Percentiles rank a stretch among this genome's conserved stretches.
These are phyloP conservation scores for Galerina marginata DNA, from an alignment of 768 basidiomycete species.

Conservation along the genomic window DNA sequence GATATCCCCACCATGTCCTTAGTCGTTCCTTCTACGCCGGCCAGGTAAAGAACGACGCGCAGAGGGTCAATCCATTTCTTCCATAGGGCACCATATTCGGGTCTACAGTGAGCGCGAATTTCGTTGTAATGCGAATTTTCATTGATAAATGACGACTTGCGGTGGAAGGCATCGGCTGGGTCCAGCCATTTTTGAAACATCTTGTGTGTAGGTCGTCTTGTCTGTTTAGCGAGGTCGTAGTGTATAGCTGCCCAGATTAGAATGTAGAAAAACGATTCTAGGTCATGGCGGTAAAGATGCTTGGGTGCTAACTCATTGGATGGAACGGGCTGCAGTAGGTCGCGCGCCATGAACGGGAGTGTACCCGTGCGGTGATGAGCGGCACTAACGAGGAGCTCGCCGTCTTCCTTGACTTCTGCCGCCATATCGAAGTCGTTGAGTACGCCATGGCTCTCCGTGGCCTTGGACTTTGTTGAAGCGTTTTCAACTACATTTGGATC, in stretches of 20 bases:
- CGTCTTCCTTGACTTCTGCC: conserved; percentile 9
- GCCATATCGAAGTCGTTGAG: conserved; percentile 36
- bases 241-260: conserved; percentile 26
- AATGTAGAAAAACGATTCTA: conserved; percentile 22
- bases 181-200: neutral
- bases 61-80: conserved; percentile 22
- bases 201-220: neutral
- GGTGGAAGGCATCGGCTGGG: too few species aligned
- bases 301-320: too few species aligned
- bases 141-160: too few species aligned
- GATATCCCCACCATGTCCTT: too few species aligned
- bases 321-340: conserved; percentile 20
- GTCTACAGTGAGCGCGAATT: too few species aligned
- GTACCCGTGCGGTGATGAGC: conserved; percentile 33
- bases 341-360: conserved; percentile 33
- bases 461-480: too few species aligned
- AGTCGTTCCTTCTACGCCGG: neutral
- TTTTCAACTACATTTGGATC: neutral
- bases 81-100: too few species aligned
- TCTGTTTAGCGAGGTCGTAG: conserved; percentile 1
- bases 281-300: conserved; percentile 11
- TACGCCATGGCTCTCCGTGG: conserved; percentile 18
- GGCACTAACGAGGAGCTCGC: neutral
- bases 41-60: neutral
- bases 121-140: too few species aligned